Evolutionary conservation across 805 yeast species (phyloP).

Genomic region (Candida orba): DNA sequence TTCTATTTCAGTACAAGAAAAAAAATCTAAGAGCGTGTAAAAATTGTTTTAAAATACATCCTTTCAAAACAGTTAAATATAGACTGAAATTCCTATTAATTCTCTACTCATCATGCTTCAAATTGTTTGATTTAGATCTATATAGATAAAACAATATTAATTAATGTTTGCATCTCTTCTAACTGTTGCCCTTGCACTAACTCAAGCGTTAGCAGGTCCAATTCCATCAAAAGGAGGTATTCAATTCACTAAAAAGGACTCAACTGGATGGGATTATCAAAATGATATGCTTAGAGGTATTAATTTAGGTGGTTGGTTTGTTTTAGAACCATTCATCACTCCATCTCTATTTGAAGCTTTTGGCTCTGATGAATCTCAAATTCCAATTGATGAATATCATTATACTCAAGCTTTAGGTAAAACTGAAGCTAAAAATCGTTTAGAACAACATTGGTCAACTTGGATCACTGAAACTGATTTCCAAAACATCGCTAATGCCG

Average conservation of each 20-base stretch:
- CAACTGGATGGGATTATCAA: conserved; percentile 16
- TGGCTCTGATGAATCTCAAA: conserved; percentile 25
- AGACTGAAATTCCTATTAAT: too few relatives aligned
- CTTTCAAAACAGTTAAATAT: too few relatives aligned
- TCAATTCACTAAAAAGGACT: conserved; percentile 17
- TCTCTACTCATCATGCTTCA: too few relatives aligned
- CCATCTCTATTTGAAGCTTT: conserved; percentile 63
- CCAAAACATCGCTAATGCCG: conserved; percentile 45
- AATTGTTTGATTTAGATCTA: too few relatives aligned
- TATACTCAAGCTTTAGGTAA: conserved; percentile 54
- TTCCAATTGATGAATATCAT: conserved; percentile 83
- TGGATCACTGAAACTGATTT: conserved; percentile 76
- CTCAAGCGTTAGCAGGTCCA: conserved; percentile 11
- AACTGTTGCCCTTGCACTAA: conserved; percentile 1
- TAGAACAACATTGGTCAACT: conserved; percentile 69
- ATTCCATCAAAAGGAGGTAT: conserved; percentile 24
- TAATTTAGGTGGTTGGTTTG: conserved; percentile 87
- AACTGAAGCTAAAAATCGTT: conserved; percentile 41
- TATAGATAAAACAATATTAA: too few relatives aligned
- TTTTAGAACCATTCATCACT: conserved; percentile 78
- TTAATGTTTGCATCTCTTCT: conserved; percentile 1
- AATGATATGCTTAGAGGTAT: conserved; percentile 45
- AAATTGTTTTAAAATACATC: too few relatives aligned
- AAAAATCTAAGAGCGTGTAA: too few relatives aligned
- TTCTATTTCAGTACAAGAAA: too few relatives aligned